Percentiles rank a stretch among this genome's conserved stretches.
phyloP scores from a whole-genome alignment of 345 rosid species.

The Eucalyptus camaldulensis region DNA sequence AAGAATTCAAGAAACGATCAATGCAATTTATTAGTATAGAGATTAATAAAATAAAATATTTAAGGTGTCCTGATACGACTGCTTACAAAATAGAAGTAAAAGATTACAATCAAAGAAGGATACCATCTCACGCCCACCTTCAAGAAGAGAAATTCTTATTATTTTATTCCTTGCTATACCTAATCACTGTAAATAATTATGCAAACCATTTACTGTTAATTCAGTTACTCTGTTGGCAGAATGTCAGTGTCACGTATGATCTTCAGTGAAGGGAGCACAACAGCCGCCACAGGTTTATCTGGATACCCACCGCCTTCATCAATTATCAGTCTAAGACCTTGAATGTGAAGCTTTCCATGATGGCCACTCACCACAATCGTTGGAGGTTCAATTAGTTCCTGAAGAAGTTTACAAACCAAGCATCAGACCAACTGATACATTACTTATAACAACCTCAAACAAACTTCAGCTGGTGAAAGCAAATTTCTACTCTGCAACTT shows the following conservation, averaged over 20 bases:
- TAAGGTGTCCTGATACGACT: background rate
- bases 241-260: constrained; percentile 56
- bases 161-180: background rate
- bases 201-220: background rate
- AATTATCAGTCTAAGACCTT: constrained; percentile 66
- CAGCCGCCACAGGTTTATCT: constrained; percentile 65
- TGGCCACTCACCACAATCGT: constrained; percentile 69
- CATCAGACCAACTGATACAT: background rate
- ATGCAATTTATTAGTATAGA: background rate
- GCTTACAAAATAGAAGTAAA: background rate
- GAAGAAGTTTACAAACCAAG: background rate
- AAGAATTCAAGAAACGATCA: background rate
- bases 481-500: background rate
- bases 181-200: background rate
- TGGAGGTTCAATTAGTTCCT: constrained; percentile 33
- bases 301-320: constrained; percentile 80
- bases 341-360: constrained; percentile 74
- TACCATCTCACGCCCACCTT: background rate
- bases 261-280: constrained; percentile 64
- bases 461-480: background rate
- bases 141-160: background rate
- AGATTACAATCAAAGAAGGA: background rate
- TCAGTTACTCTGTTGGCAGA: background rate
- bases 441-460: background rate
- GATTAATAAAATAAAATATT: background rate